Evolutionary conservation across 2,329 filamentous ascomycete species (phyloP), one percentile per base, ranked within the genome.

Genomic region (Talaromyces funiculosus): DNA sequence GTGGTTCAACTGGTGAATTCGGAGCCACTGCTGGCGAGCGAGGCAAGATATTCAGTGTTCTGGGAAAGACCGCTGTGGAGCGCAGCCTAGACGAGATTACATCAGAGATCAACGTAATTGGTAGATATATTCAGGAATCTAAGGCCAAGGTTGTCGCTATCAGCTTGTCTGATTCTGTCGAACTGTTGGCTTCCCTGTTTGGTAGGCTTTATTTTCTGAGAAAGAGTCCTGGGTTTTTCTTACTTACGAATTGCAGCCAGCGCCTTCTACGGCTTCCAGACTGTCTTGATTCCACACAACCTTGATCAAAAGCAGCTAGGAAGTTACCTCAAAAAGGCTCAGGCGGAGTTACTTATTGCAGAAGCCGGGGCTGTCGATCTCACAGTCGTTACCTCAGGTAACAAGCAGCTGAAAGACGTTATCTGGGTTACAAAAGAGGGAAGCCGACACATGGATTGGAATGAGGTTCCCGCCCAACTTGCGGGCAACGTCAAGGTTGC

Each of bases 381-480:
- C 45, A 87, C 91, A 64, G 78, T 83, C 38, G 83, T 96, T 12
- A 82, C 86, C 57, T 84, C 87, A 68, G 82, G 80, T 57, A 91
- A 90, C 68, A 82, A 87, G 4, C 82, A 83, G 38, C 81, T 99
- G 49, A 87, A 86, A 63, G 86, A 92, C 66, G 82, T 96, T 33
- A 84, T 97, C 67, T 97, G 92, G 90, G 92, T 97, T 12, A 91
- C 95, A 4, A 93, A 97, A 68, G 85, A 91, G 69, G 91, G 91
- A 43, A 97, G 87, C 78, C 85, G 86, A 67, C 93, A 97, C 72
- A 89, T 99, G 82, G 92, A 96, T 75, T 99, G 93, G 92, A 92
- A 90, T 67, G 90, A 93, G 71, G 85, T 92, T 2, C 92, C 92
- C 10, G 84, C 88, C 69, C 88, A 89, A 56, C 87, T 88, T 60